phyloP scores from a whole-genome alignment of 805 yeast species.

The Candida arabinofermentans region DNA sequence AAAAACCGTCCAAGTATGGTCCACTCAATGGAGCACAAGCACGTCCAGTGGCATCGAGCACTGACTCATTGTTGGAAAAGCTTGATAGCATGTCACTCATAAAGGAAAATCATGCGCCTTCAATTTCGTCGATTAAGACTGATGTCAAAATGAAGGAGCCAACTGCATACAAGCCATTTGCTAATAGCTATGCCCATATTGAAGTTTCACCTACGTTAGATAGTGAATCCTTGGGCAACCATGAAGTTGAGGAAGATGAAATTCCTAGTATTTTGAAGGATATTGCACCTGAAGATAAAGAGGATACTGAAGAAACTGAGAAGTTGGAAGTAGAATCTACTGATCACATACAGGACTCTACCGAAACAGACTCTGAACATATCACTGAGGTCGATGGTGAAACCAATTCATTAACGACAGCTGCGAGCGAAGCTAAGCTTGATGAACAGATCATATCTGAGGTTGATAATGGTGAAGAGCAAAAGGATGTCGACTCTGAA shows the following conservation, averaged over 20 bases:
- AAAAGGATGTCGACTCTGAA: neutral
- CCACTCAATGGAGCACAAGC: slow-evolving; percentile 1
- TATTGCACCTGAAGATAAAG: neutral
- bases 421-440: neutral
- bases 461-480: neutral
- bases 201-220: slow-evolving; percentile 9
- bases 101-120: slow-evolving; percentile 8
- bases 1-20: slow-evolving; percentile 7
- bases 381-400: neutral
- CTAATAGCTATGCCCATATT: slow-evolving; percentile 3
- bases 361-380: neutral
- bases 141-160: slow-evolving; percentile 13
- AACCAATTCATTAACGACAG: too few species aligned
- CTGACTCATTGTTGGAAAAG: slow-evolving; percentile 1
- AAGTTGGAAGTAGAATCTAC: neutral
- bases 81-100: neutral
- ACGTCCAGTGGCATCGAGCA: neutral
- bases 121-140: slow-evolving; percentile 14
- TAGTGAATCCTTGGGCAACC: neutral
- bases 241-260: slow-evolving; percentile 4
- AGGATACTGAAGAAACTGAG: neutral
- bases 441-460: neutral
- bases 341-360: neutral
- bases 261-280: neutral
- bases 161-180: slow-evolving; percentile 9